These are phyloP conservation scores for Penicillium pulvis DNA, from an alignment of 495 filamentous ascomycete genomes.

Conservation along the genomic window DNA sequence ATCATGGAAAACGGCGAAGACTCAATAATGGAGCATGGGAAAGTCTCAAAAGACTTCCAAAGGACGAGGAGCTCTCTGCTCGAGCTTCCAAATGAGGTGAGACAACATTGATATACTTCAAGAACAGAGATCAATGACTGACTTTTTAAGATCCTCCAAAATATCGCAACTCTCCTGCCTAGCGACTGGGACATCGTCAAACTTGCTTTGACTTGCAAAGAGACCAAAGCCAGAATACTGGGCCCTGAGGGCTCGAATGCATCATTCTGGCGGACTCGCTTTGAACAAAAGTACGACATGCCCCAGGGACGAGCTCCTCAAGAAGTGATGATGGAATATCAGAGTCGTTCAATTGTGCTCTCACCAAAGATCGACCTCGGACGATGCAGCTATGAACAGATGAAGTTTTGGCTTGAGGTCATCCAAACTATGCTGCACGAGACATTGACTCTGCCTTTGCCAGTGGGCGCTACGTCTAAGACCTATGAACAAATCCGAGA, in stretches of 20 bases:
- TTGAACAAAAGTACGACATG: constrained; percentile 38
- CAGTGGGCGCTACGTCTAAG: constrained; percentile 20
- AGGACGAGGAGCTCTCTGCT: constrained; percentile 11
- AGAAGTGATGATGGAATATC: constrained; percentile 37
- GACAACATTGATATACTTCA: background rate
- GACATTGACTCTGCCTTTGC: constrained; percentile 9
- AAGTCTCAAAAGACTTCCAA: background rate
- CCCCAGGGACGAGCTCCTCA: constrained; percentile 14
- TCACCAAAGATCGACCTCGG: constrained; percentile 21
- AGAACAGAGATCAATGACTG: background rate
- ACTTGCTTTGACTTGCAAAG: constrained; percentile 32
- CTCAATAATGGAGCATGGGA: no score
- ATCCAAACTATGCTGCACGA: constrained; percentile 34
- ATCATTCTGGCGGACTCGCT: constrained; percentile 37
- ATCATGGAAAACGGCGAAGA: background rate
- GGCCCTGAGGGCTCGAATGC: constrained; percentile 19
- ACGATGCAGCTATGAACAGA: constrained; percentile 18
- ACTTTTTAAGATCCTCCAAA: constrained; percentile 37
- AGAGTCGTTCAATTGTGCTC: constrained; percentile 34
- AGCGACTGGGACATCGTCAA: constrained; percentile 34
- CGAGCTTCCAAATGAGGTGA: constrained; percentile 32
- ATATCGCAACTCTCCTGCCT: constrained; percentile 38
- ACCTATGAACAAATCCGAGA: constrained; percentile 26
- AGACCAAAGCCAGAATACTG: constrained; percentile 21
- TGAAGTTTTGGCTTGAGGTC: constrained; percentile 34